These are phyloP conservation scores for Abrus precatorius DNA, from an alignment of 306 rosid genomes.

Conservation along the genomic window DNA sequence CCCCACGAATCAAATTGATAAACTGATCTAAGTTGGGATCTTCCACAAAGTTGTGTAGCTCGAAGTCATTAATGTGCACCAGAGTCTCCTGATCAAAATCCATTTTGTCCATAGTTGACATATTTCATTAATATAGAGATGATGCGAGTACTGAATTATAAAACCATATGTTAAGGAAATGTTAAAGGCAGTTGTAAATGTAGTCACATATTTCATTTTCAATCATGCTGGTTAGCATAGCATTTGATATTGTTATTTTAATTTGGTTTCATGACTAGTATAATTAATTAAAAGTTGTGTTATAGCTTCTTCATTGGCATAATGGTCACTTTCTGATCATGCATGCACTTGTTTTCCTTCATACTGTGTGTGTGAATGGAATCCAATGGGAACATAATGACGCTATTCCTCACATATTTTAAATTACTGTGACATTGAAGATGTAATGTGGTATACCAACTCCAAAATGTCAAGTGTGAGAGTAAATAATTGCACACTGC, in stretches of 20 bases:
- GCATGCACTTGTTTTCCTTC: neutral
- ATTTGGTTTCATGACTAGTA: neutral
- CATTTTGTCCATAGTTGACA: slow-evolving; percentile 40
- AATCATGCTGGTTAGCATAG: slow-evolving; percentile 35
- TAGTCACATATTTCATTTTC: slow-evolving; percentile 26
- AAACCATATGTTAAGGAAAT: neutral
- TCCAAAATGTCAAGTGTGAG: neutral
- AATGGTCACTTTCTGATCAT: slow-evolving; percentile 5
- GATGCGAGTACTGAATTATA: neutral
- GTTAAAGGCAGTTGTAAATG: neutral
- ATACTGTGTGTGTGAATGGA: slow-evolving; percentile 42
- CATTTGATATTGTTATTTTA: neutral
- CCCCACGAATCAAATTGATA: slow-evolving; percentile 65
- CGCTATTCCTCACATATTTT: slow-evolving; percentile 17
- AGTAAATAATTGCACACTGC: neutral
- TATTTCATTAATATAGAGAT: slow-evolving; percentile 5
- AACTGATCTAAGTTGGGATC: slow-evolving; percentile 69
- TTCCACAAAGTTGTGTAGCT: slow-evolving; percentile 62
- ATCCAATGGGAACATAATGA: slow-evolving; percentile 39
- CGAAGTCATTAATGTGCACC: slow-evolving; percentile 49
- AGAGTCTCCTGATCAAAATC: slow-evolving; percentile 44
- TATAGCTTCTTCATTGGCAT: neutral
- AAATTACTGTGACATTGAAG: neutral
- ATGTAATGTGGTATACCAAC: neutral
- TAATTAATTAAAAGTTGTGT: neutral